Percentiles rank a stretch among this genome's conserved stretches.
phyloP scores from a whole-genome alignment of 176 grass and related monocot species.

The Olyra latifolia region DNA sequence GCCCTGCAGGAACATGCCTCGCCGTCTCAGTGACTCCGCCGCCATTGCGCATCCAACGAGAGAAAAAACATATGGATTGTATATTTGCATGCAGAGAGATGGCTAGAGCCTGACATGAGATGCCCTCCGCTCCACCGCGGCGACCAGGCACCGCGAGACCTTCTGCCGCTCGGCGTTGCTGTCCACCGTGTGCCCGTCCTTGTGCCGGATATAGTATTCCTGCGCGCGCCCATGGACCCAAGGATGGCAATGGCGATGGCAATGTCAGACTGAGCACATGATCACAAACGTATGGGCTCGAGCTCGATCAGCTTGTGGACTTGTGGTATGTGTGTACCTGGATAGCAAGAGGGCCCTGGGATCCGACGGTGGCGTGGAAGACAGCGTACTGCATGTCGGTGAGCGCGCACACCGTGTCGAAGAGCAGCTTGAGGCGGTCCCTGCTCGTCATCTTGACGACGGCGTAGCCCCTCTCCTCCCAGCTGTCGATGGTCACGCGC shows the following conservation, averaged over 20 bases:
- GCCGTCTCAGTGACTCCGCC: background rate
- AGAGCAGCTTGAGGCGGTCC: constrained; percentile 65
- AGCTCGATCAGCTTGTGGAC: no score
- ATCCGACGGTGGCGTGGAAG: constrained; percentile 63
- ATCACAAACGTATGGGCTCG: background rate
- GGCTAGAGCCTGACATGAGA: constrained; percentile 41
- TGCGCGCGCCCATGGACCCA: background rate
- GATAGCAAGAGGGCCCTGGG: constrained; percentile 59
- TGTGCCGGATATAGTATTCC: constrained; percentile 86
- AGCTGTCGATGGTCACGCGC: constrained; percentile 57
- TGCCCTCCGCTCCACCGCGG: constrained; percentile 63
- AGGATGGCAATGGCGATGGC: background rate
- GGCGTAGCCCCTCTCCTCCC: constrained; percentile 68
- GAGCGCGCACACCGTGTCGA: constrained; percentile 77
- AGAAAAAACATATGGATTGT: background rate
- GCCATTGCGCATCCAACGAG: background rate
- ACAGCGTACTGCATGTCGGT: constrained; percentile 85
- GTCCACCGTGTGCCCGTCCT: constrained; percentile 64
- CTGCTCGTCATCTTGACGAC: constrained; percentile 70
- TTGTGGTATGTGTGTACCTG: constrained; percentile 35
- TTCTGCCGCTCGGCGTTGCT: constrained; percentile 54
- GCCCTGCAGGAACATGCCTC: constrained; percentile 41
- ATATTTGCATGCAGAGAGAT: background rate
- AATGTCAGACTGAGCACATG: background rate
- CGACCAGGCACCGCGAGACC: constrained; percentile 64